Evolutionary conservation across 441 rosid species (phyloP), one percentile per base, ranked within the genome.

Genomic region (Erysimum pusillum): DNA sequence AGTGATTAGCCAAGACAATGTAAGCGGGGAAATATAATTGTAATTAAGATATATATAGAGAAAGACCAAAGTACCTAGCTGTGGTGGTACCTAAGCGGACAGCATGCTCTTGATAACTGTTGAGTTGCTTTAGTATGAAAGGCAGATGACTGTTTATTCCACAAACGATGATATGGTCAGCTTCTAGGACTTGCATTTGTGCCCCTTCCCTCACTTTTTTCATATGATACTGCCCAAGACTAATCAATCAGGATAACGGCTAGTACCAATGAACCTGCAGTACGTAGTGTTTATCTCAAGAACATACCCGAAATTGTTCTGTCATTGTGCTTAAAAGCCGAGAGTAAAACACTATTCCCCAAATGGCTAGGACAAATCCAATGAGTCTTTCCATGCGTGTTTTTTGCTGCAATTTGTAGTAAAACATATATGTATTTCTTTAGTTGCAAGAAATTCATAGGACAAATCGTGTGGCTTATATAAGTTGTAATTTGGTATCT

Each of bases 241-340:
- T 69, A 74, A 48, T 20, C 18, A 56, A 72, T 63, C 80, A 79
- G 81, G 69, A 85, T 48, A 48, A n/a, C n/a, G n/a, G n/a, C n/a
- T n/a, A 59, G 61, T 57, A 57, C 57, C 67, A 42, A 56, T 17
- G 36, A 14, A 65, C 35, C 18, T n/a, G n/a, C n/a, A n/a, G n/a
- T n/a, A n/a, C 69, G 25, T 20, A 53, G 31, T 63, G 80, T 56
- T 10, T 69, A 46, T 52, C 45, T 59, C 57, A 74, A 64, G 58
- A 79, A 77, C 74, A 76, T 83, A 95, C 98, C 85, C 99, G 84
- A 84, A 93, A 93, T 73, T 95, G 92, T 79, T 95, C 99, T 7
- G 99, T 90, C 99, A 91, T 95, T 64, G 97, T 95, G 87, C 98
- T 93, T 85, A 95, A 79, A 57, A 95, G 87, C 75, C 97, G 92